phyloP scores from a whole-genome alignment of 2,329 filamentous ascomycete species.

The Monosporascus sp. region DNA sequence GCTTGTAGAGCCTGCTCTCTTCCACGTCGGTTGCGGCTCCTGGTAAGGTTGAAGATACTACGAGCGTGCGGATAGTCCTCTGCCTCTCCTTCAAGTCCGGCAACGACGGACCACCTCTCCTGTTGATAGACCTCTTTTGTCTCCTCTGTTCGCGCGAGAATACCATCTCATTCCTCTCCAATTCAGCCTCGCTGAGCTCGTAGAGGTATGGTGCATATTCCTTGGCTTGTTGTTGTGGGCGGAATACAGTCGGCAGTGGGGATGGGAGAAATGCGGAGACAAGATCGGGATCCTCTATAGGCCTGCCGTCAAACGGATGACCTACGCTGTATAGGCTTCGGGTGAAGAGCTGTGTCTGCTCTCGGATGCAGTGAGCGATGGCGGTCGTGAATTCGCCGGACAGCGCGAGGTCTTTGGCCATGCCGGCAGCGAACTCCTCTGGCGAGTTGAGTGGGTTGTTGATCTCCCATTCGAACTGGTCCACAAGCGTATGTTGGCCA shows the following conservation, averaged over 20 bases:
- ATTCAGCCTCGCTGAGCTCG: conserved; percentile 83
- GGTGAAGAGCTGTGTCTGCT: conserved; percentile 92
- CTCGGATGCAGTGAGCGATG: conserved; percentile 94
- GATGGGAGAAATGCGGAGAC: conserved; percentile 79
- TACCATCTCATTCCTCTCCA: conserved; percentile 86
- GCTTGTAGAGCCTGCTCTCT: conserved; percentile 82
- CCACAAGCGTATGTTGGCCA: conserved; percentile 85
- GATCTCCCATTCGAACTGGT: conserved; percentile 99
- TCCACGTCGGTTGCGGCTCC: conserved; percentile 76
- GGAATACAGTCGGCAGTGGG: conserved; percentile 75
- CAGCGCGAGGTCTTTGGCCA: conserved; percentile 84
- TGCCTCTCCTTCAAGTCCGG: conserved; percentile 96
- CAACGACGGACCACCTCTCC: conserved; percentile 83
- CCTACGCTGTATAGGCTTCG: conserved; percentile 88
- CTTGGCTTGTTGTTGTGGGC: conserved; percentile 86
- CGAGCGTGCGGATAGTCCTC: conserved; percentile 83
- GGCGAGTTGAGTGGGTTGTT: conserved; percentile 92
- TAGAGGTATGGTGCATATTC: conserved; percentile 92
- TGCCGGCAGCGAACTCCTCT: conserved; percentile 85
- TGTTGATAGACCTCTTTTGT: conserved; percentile 92
- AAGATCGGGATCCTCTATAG: conserved; percentile 87
- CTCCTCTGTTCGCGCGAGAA: conserved; percentile 90
- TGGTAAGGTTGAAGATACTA: conserved; percentile 88
- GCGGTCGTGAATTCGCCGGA: conserved; percentile 95
- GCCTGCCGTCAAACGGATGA: conserved; percentile 90